phyloP scores from a whole-genome alignment of 352 stramenopile species.

The Phytopythium montanum region DNA sequence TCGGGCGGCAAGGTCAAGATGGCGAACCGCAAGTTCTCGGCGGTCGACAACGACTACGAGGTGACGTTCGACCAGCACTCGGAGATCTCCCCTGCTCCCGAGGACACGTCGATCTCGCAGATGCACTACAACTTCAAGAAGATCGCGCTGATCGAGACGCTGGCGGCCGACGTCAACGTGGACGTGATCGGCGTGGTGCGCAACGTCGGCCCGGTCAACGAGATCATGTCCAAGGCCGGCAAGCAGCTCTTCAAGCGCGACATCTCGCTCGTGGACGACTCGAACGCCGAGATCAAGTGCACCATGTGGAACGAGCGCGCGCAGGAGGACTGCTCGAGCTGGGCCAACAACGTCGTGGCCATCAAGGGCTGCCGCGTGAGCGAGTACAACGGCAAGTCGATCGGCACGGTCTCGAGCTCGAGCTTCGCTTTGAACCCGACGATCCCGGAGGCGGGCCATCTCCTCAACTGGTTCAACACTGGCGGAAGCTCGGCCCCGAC shows the following conservation, averaged over 20 bases:
- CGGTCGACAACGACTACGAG: conserved; percentile 97
- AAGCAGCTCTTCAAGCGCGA: conserved; percentile 97
- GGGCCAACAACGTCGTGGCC: conserved; percentile 90
- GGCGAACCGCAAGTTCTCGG: conserved; percentile 97
- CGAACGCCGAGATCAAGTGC: conserved; percentile 93
- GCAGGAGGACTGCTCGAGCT: conserved; percentile 80
- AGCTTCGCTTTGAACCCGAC: conserved; percentile 84
- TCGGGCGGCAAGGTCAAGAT: conserved; percentile 95
- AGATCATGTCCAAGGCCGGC: conserved; percentile 94
- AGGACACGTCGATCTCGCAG: conserved; percentile 89
- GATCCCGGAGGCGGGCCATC: conserved; percentile 78
- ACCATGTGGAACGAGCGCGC: conserved; percentile 96
- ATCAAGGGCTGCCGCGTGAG: conserved; percentile 95
- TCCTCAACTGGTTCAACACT: conserved; percentile 87
- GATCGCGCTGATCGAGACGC: conserved; percentile 90
- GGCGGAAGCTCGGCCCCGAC: conserved; percentile 57
- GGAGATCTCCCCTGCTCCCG: conserved; percentile 89
- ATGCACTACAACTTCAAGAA: conserved; percentile 93
- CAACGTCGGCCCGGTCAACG: conserved; percentile 84
- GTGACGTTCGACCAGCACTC: conserved; percentile 97
- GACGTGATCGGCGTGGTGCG: conserved; percentile 97
- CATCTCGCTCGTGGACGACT: conserved; percentile 95
- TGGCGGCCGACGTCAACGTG: conserved; percentile 86
- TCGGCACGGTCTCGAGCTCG: conserved; percentile 80
- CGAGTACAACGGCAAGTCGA: conserved; percentile 92